Percentiles rank a stretch among this genome's conserved stretches.
phyloP scores from a whole-genome alignment of 2,329 filamentous ascomycete species.

The Ophiocordyceps camponoti-rufipedis region DNA sequence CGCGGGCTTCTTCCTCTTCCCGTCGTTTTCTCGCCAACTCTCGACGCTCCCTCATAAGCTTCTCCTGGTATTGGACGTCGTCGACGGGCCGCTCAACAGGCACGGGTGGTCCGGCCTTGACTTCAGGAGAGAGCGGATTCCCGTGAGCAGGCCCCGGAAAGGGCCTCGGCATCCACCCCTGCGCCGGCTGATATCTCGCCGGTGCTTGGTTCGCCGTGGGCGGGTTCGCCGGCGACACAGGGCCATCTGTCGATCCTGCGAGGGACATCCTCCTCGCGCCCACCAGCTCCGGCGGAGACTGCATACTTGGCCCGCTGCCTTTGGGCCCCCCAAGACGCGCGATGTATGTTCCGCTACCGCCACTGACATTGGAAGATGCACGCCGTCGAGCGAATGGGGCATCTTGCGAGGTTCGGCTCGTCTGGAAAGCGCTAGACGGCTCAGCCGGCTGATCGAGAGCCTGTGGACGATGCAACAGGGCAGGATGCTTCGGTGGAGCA shows the following conservation, averaged over 20 bases:
- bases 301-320: constrained; percentile 21
- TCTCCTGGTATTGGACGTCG: constrained; percentile 47
- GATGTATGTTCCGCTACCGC: constrained; percentile 54
- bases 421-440: constrained; percentile 75
- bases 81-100: constrained; percentile 22
- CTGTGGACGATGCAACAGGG: constrained; percentile 58
- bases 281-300: constrained; percentile 22
- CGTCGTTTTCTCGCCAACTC: constrained; percentile 52
- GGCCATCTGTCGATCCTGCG: constrained; percentile 29
- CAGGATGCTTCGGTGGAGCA: constrained; percentile 48
- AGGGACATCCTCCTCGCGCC: constrained; percentile 29
- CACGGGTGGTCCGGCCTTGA: constrained; percentile 13
- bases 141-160: constrained; percentile 24
- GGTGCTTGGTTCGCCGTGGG: constrained; percentile 10
- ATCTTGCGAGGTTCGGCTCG: constrained; percentile 48
- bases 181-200: constrained; percentile 8
- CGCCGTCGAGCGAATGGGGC: constrained; percentile 56
- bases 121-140: constrained; percentile 8
- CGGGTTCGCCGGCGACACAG: constrained; percentile 22
- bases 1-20: constrained; percentile 49
- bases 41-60: constrained; percentile 53
- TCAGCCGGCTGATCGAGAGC: constrained; percentile 55
- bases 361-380: constrained; percentile 82
- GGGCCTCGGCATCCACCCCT: constrained; percentile 13
- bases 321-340: constrained; percentile 33